Base-by-base conservation (phyloP, 2,329 filamentous ascomycete genomes). In the Trichoderma sp. region DNA sequence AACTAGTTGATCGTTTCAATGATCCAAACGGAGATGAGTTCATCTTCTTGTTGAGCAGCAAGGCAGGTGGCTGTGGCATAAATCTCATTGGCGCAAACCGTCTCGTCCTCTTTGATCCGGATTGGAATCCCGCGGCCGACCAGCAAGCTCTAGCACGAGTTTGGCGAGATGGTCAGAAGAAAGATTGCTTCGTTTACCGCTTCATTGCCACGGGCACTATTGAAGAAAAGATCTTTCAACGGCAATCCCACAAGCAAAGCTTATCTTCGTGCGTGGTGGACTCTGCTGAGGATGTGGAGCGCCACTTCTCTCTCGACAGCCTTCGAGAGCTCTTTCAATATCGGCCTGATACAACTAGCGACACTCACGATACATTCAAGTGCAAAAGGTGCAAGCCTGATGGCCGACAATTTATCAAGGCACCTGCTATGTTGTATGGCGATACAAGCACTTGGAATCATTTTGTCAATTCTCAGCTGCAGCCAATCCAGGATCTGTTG, bases 391-490 rank as follows among this genome's bases (percentile, higher is more conserved):
- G 96, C 79, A 92, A 91, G 75, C 90, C 92, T 1, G 93, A 97
- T 75, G 95, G 95, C 0, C 90, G 86, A 70, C 96, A 99, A 80
- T 88, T 87, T 71, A 87, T 97, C 76, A 98, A 97, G 79, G 93
- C 95, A 1, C 92, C 92, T 4, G 96, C 96, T 1, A 95, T 98
- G 90, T 82, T 99, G 70, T 99, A 99, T 76, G 96, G 96, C 64
- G 96, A 99, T 76, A 98, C 96, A 26, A 98, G 94, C 80, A 95
- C 93, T n/a, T 99, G 96, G 96, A 99, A 99, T 76, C 96, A 99
- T 79, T 97, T 97, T 81, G 87, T 91, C 54, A 97, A 97, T 75
- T 87, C 90, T 4, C 90, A 88, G 0, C 80, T 99, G 76, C 87
- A 88, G 72, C 86, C 87, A 70, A 99, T 99, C 69, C 95, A 99